These are phyloP conservation scores for Neodidymelliopsis sp. DNA, from an alignment of 2,329 filamentous ascomycete species.

Conservation along the genomic window DNA sequence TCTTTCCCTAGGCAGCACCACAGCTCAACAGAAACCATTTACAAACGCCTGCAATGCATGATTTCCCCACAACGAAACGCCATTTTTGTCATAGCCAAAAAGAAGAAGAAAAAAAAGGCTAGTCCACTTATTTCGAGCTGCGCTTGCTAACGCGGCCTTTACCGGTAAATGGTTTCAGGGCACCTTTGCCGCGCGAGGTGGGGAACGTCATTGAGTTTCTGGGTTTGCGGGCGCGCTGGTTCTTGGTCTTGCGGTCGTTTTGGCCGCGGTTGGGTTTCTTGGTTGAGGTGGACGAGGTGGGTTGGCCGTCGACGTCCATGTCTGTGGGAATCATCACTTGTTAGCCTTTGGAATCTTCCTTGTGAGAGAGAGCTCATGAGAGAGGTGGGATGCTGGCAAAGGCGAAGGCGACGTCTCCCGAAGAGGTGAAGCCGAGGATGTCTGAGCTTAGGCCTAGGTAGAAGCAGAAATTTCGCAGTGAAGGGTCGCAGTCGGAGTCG, in stretches of 20 bases:
- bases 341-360: constrained; percentile 50
- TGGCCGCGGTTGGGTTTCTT: constrained; percentile 33
- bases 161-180: constrained; percentile 44
- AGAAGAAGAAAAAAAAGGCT: too few species aligned
- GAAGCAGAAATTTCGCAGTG: constrained; percentile 48
- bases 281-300: constrained; percentile 31
- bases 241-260: constrained; percentile 45
- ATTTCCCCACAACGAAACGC: constrained; percentile 23
- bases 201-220: constrained; percentile 51
- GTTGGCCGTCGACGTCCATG: constrained; percentile 49
- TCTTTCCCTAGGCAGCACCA: too few species aligned
- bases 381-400: constrained; percentile 47
- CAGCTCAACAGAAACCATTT: constrained; percentile 21
- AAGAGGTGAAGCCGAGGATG: constrained; percentile 48
- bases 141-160: constrained; percentile 37
- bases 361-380: constrained; percentile 34
- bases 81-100: constrained; percentile 20
- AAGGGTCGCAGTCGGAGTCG: constrained; percentile 29
- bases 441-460: constrained; percentile 50
- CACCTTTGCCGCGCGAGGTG: constrained; percentile 41
- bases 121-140: constrained; percentile 31
- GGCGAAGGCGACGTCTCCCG: constrained; percentile 46
- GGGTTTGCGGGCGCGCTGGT: constrained; percentile 49
- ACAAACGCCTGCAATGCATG: constrained; percentile 38
- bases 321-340: constrained; percentile 40